Evolutionary conservation across 148 eudicot genomes (phyloP).

Genomic region (Heliosperma pusillum): DNA sequence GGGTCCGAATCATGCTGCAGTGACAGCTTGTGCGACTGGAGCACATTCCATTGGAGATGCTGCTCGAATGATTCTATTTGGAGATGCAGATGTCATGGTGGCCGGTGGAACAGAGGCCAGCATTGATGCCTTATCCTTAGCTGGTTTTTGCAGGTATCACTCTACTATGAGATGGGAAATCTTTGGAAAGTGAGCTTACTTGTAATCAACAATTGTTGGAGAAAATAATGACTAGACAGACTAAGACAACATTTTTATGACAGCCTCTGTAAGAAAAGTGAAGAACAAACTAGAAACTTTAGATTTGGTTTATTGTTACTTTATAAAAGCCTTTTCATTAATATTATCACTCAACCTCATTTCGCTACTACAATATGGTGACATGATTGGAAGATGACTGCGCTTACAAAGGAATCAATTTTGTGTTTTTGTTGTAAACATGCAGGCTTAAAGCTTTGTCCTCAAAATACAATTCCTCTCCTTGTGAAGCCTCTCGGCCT

Average conservation of each 20-base stretch:
- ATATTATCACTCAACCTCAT: neutral
- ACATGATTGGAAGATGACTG: neutral
- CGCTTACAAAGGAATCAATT: neutral
- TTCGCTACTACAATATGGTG: neutral
- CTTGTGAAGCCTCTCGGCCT: conserved; percentile 86
- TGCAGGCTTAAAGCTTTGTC: conserved; percentile 86
- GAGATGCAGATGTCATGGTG: conserved; percentile 97
- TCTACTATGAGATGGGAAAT: conserved; percentile 14
- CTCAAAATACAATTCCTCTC: conserved; percentile 69
- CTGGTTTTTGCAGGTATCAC: conserved; percentile 85
- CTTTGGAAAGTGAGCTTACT: neutral
- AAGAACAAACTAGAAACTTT: neutral
- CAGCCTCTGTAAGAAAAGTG: neutral
- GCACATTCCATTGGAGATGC: conserved; percentile 98
- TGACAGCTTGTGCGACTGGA: conserved; percentile 99
- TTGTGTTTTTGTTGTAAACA: conserved; percentile 7
- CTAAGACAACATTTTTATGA: conserved; percentile 1
- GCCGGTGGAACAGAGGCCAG: conserved; percentile 99
- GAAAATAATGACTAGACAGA: neutral
- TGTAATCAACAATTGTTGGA: neutral
- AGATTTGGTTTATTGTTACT: neutral
- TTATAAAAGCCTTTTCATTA: neutral
- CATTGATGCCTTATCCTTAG: conserved; percentile 91
- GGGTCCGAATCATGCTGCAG: conserved; percentile 99
- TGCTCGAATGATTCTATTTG: conserved; percentile 91